Evolutionary conservation across 2,329 filamentous ascomycete species (phyloP).

Genomic region (Ascochyta koolunga): DNA sequence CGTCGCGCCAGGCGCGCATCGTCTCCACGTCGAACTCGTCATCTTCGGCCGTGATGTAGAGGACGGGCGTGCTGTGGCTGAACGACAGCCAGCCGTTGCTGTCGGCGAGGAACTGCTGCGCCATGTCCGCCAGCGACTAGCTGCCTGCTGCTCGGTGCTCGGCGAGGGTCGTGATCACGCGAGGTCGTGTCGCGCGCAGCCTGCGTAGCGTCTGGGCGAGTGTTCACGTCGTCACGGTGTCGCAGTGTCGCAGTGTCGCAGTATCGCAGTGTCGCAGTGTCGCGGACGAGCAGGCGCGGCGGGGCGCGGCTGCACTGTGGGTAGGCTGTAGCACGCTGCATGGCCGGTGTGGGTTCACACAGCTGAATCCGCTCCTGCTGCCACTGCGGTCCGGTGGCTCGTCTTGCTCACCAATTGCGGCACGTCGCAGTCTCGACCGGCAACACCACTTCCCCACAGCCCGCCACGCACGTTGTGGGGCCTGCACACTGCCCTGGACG

Average conservation of each 20-base stretch:
- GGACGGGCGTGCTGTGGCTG: slow-evolving; percentile 50
- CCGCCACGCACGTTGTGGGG: too few relatives aligned
- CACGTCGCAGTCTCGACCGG: not conserved
- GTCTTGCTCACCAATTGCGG: not conserved
- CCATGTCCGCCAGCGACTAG: slow-evolving; percentile 29
- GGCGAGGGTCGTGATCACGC: not conserved
- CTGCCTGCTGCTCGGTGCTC: not conserved
- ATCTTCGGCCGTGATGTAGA: slow-evolving; percentile 60
- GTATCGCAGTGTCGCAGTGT: too few relatives aligned
- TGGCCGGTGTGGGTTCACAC: slow-evolving; percentile 24
- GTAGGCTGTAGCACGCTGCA: slow-evolving; percentile 9
- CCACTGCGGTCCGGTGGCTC: not conserved
- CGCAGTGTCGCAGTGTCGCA: too few relatives aligned
- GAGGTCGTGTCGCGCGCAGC: not conserved
- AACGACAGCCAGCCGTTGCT: slow-evolving; percentile 48
- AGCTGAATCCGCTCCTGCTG: slow-evolving; percentile 20
- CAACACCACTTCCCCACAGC: too few relatives aligned
- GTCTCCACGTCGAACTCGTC: slow-evolving; percentile 63
- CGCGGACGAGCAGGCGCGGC: not conserved
- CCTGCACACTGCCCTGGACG: too few relatives aligned
- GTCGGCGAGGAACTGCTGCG: slow-evolving; percentile 45
- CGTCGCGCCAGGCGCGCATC: slow-evolving; percentile 62
- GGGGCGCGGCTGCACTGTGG: slow-evolving; percentile 19
- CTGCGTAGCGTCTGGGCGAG: not conserved
- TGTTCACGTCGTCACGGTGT: too few relatives aligned